Evolutionary conservation across 768 basidiomycete species (phyloP).

Genomic region (Daedalea quercina): DNA sequence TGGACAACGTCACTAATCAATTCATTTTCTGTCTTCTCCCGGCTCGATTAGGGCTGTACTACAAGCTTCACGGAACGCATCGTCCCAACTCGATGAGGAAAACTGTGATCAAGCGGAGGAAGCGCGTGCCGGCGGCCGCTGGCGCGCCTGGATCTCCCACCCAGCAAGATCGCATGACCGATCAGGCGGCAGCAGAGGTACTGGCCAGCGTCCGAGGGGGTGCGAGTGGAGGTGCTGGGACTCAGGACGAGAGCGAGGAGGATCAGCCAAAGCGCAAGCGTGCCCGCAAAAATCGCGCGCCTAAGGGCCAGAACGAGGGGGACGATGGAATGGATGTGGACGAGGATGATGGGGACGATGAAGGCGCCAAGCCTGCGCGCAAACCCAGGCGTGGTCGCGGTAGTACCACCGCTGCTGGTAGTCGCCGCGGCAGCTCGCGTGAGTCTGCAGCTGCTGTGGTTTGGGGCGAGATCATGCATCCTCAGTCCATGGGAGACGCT

Average conservation of each 20-base stretch:
- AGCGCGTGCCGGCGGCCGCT: constrained; percentile 86
- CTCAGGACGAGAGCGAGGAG: constrained; percentile 41
- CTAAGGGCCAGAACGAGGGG: constrained; percentile 28
- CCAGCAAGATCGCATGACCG: constrained; percentile 48
- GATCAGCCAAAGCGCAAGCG: constrained; percentile 53
- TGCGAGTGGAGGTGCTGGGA: constrained; percentile 32
- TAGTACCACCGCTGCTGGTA: background rate
- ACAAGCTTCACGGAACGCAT: constrained; percentile 96
- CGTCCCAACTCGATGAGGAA: constrained; percentile 99
- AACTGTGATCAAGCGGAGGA: constrained; percentile 95
- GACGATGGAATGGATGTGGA: constrained; percentile 42
- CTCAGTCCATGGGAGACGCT: background rate
- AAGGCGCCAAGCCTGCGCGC: background rate
- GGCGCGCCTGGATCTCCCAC: constrained; percentile 30
- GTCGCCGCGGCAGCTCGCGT: constrained; percentile 4
- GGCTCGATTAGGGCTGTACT: constrained; percentile 73
- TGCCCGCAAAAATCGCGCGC: constrained; percentile 26
- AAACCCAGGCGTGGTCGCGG: background rate
- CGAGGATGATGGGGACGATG: constrained; percentile 34
- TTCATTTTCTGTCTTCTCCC: constrained; percentile 1
- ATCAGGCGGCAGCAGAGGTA: constrained; percentile 86
- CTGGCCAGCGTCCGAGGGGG: constrained; percentile 71
- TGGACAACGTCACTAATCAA: background rate
- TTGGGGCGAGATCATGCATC: constrained; percentile 14
- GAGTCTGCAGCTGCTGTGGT: constrained; percentile 3